These are phyloP conservation scores for Primulina eburnea DNA, from an alignment of 257 asterid genomes.

Conservation along the genomic window DNA sequence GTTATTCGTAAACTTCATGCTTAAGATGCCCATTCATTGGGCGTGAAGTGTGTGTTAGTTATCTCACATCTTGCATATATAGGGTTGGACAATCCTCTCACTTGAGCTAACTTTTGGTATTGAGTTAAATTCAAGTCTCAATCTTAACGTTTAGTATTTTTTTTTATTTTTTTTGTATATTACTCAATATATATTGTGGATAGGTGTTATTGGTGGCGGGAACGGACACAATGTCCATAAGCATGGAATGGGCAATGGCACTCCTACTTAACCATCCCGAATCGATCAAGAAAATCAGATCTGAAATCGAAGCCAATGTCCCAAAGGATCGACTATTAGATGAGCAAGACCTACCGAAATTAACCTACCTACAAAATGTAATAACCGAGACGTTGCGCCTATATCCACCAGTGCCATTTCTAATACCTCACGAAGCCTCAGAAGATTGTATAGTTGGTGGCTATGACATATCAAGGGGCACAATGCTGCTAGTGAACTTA, in stretches of 20 bases:
- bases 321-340: conserved; percentile 21
- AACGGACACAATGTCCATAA: conserved; percentile 26
- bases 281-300: conserved; percentile 18
- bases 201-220: conserved; percentile 33
- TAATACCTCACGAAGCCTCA: conserved; percentile 28
- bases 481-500: conserved; percentile 32
- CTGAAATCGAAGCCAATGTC: conserved; percentile 27
- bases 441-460: conserved; percentile 28
- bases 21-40: no score
- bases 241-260: conserved; percentile 40
- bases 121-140: no score
- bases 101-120: no score
- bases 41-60: no score
- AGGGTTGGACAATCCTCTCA: no score
- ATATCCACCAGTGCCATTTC: conserved; percentile 29
- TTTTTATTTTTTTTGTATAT: neutral
- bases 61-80: no score
- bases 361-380: conserved; percentile 24
- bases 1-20: no score
- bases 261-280: conserved; percentile 33
- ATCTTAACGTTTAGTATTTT: no score
- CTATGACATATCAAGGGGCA: conserved; percentile 25
- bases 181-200: no score
- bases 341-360: conserved; percentile 30
- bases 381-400: conserved; percentile 30